These are phyloP conservation scores for Aphanomyces invadans DNA, from an alignment of 352 stramenopile species.

Conservation along the genomic window DNA sequence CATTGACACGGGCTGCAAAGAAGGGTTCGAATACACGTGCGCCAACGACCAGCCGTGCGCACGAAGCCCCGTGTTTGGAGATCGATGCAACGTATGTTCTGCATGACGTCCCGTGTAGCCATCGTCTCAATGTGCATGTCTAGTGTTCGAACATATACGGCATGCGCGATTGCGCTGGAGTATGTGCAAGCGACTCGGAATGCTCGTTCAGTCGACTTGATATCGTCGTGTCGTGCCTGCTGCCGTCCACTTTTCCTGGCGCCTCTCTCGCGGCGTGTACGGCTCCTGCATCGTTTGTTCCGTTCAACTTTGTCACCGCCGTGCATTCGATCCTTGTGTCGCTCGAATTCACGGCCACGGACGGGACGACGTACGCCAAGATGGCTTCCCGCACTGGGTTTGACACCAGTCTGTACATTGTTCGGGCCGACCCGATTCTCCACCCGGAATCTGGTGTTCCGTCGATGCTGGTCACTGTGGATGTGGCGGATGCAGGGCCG, in stretches of 20 bases:
- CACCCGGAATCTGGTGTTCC: constrained; percentile 11
- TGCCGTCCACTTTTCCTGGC: constrained; percentile 30
- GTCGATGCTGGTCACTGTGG: constrained; percentile 34
- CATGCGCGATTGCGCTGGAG: constrained; percentile 45
- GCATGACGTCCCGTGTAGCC: background rate
- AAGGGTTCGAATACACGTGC: constrained; percentile 44
- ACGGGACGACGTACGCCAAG: constrained; percentile 34
- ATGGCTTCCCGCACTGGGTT: constrained; percentile 34
- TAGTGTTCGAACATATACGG: constrained; percentile 43
- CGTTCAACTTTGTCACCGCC: constrained; percentile 35
- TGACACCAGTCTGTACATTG: constrained; percentile 53
- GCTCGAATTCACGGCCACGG: constrained; percentile 31
- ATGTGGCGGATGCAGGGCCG: constrained; percentile 30
- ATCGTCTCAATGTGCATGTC: constrained; percentile 33
- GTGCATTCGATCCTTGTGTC: constrained; percentile 50
- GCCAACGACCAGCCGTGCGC: constrained; percentile 40
- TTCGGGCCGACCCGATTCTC: constrained; percentile 26
- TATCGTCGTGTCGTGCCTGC: constrained; percentile 33
- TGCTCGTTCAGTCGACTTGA: constrained; percentile 47
- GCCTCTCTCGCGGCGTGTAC: constrained; percentile 8
- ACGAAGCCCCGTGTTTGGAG: background rate
- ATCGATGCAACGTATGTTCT: constrained; percentile 20
- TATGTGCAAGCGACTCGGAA: constrained; percentile 35
- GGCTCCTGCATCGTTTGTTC: constrained; percentile 35
- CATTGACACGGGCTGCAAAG: constrained; percentile 56